phyloP scores from a whole-genome alignment of 2,329 filamentous ascomycete genomes.

The Diplodia seriata region DNA sequence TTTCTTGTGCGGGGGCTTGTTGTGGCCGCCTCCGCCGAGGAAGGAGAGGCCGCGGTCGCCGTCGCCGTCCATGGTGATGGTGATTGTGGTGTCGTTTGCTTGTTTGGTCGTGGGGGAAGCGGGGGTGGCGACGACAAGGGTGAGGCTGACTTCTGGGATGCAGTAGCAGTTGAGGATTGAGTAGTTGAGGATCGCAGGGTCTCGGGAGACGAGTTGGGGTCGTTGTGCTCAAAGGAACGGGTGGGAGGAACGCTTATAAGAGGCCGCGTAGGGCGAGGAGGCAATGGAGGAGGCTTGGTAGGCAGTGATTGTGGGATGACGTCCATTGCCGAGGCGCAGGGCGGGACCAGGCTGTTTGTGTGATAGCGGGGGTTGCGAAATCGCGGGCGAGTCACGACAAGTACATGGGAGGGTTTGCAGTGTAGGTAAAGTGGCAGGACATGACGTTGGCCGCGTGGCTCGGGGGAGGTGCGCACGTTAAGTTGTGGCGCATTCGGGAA shows the following conservation, averaged over 20 bases:
- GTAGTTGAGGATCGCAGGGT: not conserved
- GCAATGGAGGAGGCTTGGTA: not conserved
- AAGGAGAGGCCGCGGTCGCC: conserved; percentile 12
- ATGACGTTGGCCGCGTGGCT: conserved; percentile 27
- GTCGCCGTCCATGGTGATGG: conserved; percentile 25
- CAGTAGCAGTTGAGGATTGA: not conserved
- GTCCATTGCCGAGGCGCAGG: not conserved
- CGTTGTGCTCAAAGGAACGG: not conserved
- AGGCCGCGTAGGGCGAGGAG: not conserved
- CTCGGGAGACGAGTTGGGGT: not conserved
- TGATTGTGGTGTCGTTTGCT: not conserved
- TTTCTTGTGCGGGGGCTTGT: conserved; percentile 22
- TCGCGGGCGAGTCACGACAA: not conserved
- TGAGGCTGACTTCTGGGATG: not conserved
- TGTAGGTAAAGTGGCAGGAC: not conserved
- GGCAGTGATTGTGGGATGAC: not conserved
- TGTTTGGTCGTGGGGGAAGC: not conserved
- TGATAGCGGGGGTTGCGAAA: not conserved
- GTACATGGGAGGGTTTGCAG: not conserved
- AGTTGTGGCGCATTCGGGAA: conserved; percentile 19
- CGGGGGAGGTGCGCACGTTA: not conserved
- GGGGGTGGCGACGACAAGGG: not conserved
- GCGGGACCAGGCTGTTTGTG: conserved; percentile 2
- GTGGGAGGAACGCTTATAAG: not conserved
- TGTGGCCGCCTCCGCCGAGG: conserved; percentile 14